These are phyloP conservation scores for Alternaria consortialis DNA, from an alignment of 2,329 filamentous ascomycete species.

Conservation along the genomic window DNA sequence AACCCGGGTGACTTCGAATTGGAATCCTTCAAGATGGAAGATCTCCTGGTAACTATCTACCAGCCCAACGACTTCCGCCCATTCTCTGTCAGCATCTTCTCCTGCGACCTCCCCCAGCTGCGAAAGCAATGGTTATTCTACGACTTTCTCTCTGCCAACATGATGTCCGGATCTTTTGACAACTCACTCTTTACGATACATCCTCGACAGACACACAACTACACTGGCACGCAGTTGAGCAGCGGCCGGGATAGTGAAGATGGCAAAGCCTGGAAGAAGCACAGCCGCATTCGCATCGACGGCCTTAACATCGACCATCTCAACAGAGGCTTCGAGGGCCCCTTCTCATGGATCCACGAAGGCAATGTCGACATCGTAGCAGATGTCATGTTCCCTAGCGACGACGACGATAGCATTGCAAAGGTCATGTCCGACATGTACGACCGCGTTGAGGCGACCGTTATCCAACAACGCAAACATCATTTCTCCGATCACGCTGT, in stretches of 20 bases:
- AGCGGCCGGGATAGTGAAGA: conserved; percentile 67
- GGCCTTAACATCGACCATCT: conserved; percentile 94
- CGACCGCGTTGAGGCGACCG: conserved; percentile 91
- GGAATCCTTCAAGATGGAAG: conserved; percentile 94
- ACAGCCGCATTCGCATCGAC: conserved; percentile 90
- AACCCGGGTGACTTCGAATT: conserved; percentile 95
- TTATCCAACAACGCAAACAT: conserved; percentile 75
- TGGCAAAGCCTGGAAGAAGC: conserved; percentile 89
- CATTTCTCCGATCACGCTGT: conserved; percentile 48
- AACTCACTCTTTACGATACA: conserved; percentile 97
- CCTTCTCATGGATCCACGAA: conserved; percentile 97
- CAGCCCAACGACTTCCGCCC: conserved; percentile 92
- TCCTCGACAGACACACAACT: conserved; percentile 86
- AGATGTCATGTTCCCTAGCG: conserved; percentile 92
- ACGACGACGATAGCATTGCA: conserved; percentile 85
- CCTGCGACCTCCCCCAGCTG: conserved; percentile 89
- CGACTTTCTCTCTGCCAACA: conserved; percentile 93
- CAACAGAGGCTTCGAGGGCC: conserved; percentile 89
- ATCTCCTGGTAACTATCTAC: conserved; percentile 88
- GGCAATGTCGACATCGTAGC: conserved; percentile 96
- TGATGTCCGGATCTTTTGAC: conserved; percentile 95
- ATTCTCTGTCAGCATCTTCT: conserved; percentile 94
- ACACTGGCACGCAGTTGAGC: conserved; percentile 70
- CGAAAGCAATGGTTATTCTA: conserved; percentile 98
- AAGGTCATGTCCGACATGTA: conserved; percentile 99